Conservation (phyloP, 805 yeast species). For the Debaryomyces prosopidis region DNA sequence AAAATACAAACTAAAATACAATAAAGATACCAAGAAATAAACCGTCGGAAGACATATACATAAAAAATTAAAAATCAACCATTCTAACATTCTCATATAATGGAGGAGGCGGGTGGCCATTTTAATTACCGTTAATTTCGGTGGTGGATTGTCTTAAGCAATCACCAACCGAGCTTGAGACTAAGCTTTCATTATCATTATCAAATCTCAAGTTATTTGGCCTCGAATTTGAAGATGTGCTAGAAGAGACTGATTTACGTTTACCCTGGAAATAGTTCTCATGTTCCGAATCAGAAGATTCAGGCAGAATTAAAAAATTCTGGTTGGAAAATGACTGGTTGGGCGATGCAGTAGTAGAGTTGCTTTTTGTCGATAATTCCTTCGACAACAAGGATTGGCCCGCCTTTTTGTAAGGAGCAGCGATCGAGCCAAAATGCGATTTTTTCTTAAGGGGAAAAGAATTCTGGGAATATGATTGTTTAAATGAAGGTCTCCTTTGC, state of each 20-base stretch:
- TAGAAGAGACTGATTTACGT: constrained; percentile 9
- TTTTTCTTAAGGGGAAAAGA: constrained; percentile 8
- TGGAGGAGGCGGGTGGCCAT: not conserved
- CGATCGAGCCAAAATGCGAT: not conserved
- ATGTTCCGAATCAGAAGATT: constrained; percentile 26
- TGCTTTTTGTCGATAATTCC: constrained; percentile 15
- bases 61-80: not conserved
- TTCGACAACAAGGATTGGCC: constrained; percentile 15
- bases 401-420: constrained; percentile 1
- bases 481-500: constrained; percentile 60
- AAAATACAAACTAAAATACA: not conserved
- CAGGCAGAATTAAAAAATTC: constrained; percentile 27
- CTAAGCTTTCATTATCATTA: constrained; percentile 36
- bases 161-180: constrained; percentile 39
- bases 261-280: constrained; percentile 6
- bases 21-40: not conserved
- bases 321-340: constrained; percentile 3
- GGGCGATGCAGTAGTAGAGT: constrained; percentile 1
- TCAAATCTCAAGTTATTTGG: constrained; percentile 7
- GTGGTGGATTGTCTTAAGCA: constrained; percentile 40
- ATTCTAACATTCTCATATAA: too few species aligned
- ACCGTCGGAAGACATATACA: not conserved
- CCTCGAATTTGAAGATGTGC: constrained; percentile 7
- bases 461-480: constrained; percentile 35
- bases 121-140: constrained; percentile 30